Evolutionary conservation across 108 stramenopile species (phyloP), one percentile per base, ranked within the genome.

Genomic region (Nannochloropsis oceanica): DNA sequence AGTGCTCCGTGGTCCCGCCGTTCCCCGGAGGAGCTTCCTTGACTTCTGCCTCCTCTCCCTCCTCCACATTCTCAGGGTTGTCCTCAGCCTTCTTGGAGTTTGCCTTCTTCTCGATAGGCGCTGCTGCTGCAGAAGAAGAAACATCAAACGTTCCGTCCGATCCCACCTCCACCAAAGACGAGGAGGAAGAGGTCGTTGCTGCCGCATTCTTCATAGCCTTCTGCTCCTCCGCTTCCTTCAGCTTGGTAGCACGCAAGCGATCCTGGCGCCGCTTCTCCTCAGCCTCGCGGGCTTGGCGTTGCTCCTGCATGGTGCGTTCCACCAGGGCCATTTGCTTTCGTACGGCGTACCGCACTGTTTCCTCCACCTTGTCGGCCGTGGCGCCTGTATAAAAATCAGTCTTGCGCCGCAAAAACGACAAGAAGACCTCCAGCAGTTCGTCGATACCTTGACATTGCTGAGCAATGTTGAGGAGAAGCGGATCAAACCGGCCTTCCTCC

Each of bases 401-500:
- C 90, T 99, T 98, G 44, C 99, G 96, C 73, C 99, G 94, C 59
- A 99, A 85, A 86, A 95, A 99, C 20, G 95, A 94, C 90, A 99
- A 98, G 44, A 99, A 91, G 11, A 95, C 94, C 84, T 99, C 97
- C 90, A 99, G 94, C 25, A 99, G 86, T 0, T 95, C 96, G 83
- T 99, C 99, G 89, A 99, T 99, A 25, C 99, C 99, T 18, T 88
- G 85, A 20, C 86, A 89, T 85, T 95, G 94, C 86, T 96, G 94
- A 79, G 99, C 97, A 9, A 99, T 91, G 87, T 95, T 94, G 90
- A 99, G 83, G 87, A 96, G 96, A 84, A 99, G 90, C 13, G 94
- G 95, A 90, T 99, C 99, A 91, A 99, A 99, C 8, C 97, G 94
- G 44, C 95, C 96, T 86, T 98, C 96, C 84, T 94, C 92, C 83